These are phyloP conservation scores for Brassica nigra DNA, from an alignment of 345 rosid genomes.

Conservation along the genomic window DNA sequence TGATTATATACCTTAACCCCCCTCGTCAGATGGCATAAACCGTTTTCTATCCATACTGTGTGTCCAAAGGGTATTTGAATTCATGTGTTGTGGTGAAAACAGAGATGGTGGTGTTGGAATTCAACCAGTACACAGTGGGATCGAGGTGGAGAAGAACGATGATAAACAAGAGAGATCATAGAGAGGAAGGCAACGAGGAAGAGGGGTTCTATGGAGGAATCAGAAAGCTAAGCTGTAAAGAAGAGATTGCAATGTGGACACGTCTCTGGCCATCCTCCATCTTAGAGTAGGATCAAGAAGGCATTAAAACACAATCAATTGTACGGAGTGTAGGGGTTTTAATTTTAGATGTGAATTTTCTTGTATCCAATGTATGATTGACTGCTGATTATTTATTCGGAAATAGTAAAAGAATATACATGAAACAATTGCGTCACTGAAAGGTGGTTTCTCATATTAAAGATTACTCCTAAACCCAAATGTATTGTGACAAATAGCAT, in stretches of 20 bases:
- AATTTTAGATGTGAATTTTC: not conserved
- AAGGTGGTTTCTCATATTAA: not conserved
- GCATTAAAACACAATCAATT: not conserved
- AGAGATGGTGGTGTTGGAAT: conserved; percentile 56
- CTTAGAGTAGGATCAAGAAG: conserved; percentile 49
- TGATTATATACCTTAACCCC: conserved; percentile 1
- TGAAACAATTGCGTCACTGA: not conserved
- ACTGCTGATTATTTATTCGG: not conserved
- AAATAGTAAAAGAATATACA: not conserved
- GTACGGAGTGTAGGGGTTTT: not conserved
- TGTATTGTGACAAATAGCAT: no score
- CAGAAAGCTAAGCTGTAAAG: conserved; percentile 56
- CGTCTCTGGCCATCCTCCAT: conserved; percentile 67
- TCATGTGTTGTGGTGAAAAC: conserved; percentile 27
- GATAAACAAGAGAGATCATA: conserved; percentile 62
- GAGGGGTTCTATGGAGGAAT: conserved; percentile 94
- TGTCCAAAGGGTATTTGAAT: not conserved
- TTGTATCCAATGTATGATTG: not conserved
- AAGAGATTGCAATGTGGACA: conserved; percentile 72
- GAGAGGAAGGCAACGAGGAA: conserved; percentile 81
- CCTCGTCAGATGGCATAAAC: conserved; percentile 6
- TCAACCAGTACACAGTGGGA: conserved; percentile 68
- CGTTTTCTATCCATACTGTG: not conserved
- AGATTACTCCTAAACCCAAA: no score
- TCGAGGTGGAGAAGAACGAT: conserved; percentile 74